A percentile compares a stretch with the other conserved stretches of the same genome.
Evolutionary conservation across 2,329 filamentous ascomycete genomes (phyloP).

Genomic region (Penicillium sp.): DNA sequence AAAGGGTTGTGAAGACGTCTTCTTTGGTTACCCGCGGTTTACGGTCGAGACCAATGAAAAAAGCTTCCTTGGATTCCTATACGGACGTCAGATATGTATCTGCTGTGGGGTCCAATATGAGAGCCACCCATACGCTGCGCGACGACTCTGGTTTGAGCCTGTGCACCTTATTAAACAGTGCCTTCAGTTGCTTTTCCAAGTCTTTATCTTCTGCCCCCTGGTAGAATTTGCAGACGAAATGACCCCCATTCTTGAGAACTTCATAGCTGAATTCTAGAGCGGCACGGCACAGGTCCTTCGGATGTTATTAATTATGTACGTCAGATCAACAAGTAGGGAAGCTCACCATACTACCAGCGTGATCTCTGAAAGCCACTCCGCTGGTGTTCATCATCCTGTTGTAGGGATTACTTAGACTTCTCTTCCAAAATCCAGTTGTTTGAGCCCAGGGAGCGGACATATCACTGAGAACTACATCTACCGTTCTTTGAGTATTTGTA

Average conservation of each 20-base stretch:
- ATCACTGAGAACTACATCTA: slow-evolving; percentile 95
- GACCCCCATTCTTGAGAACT: slow-evolving; percentile 78
- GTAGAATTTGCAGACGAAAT: slow-evolving; percentile 98
- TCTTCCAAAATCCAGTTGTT: slow-evolving; percentile 77
- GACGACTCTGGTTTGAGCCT: slow-evolving; percentile 93
- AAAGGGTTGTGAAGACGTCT: slow-evolving; percentile 46
- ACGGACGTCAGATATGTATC: slow-evolving; percentile 21
- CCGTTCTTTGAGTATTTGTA: slow-evolving; percentile 54
- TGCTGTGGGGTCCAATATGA: not conserved
- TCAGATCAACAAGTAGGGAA: not conserved
- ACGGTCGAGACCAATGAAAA: slow-evolving; percentile 78
- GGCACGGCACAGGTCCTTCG: slow-evolving; percentile 84
- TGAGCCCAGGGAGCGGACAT: slow-evolving; percentile 98
- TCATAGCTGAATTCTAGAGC: slow-evolving; percentile 86
- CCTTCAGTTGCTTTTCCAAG: slow-evolving; percentile 74
- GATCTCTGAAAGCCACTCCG: slow-evolving; percentile 83
- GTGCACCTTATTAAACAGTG: slow-evolving; percentile 78
- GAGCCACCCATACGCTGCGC: slow-evolving; percentile 64
- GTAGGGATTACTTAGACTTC: slow-evolving; percentile 94
- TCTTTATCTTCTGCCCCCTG: slow-evolving; percentile 84
- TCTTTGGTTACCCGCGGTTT: slow-evolving; percentile 54
- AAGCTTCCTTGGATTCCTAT: slow-evolving; percentile 83
- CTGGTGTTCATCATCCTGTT: slow-evolving; percentile 99
- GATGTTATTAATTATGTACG: slow-evolving; percentile 8
- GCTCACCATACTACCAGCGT: slow-evolving; percentile 91